Conservation (phyloP, 192 early-diverging fungal genomes). For the Backusella psychrophila region DNA sequence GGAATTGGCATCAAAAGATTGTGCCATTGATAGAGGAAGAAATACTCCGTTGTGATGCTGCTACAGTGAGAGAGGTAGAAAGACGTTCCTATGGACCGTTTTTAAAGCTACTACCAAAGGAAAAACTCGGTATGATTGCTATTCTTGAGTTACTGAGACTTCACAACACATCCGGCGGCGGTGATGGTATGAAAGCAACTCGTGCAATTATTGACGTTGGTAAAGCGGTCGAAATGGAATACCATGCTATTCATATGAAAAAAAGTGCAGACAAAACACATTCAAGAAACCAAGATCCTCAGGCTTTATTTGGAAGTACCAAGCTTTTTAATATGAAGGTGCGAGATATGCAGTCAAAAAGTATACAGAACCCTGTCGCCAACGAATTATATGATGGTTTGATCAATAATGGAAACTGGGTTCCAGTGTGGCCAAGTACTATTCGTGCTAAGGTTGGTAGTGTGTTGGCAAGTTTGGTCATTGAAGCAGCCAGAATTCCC, state of each 20-base stretch:
- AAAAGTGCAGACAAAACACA: conserved; percentile 50
- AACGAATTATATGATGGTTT: conserved; percentile 22
- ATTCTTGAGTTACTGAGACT: conserved; percentile 79
- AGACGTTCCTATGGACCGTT: conserved; percentile 60
- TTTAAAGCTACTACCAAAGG: conserved; percentile 60
- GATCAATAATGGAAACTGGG: conserved; percentile 24
- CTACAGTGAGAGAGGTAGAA: conserved; percentile 34
- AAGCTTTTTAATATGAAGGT: conserved; percentile 81
- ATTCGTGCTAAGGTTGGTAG: conserved; percentile 48
- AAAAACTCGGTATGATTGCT: conserved; percentile 79
- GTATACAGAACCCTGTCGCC: conserved; percentile 40
- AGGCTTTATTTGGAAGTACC: conserved; percentile 72
- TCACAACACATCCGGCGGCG: conserved; percentile 45
- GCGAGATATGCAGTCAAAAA: conserved; percentile 62
- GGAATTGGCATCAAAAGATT: conserved; percentile 74
- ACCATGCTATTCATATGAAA: conserved; percentile 74
- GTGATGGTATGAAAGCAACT: conserved; percentile 56
- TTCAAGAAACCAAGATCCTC: conserved; percentile 48
- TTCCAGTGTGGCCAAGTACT: conserved; percentile 35
- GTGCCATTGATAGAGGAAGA: conserved; percentile 70
- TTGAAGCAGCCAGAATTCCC: conserved; percentile 71
- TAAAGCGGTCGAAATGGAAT: conserved; percentile 78
- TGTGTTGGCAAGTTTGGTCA: conserved; percentile 55
- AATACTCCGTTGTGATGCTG: conserved; percentile 43
- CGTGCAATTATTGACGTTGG: conserved; percentile 63